Base-by-base conservation (phyloP, 805 yeast species). In the Metschnikowia continentalis region DNA sequence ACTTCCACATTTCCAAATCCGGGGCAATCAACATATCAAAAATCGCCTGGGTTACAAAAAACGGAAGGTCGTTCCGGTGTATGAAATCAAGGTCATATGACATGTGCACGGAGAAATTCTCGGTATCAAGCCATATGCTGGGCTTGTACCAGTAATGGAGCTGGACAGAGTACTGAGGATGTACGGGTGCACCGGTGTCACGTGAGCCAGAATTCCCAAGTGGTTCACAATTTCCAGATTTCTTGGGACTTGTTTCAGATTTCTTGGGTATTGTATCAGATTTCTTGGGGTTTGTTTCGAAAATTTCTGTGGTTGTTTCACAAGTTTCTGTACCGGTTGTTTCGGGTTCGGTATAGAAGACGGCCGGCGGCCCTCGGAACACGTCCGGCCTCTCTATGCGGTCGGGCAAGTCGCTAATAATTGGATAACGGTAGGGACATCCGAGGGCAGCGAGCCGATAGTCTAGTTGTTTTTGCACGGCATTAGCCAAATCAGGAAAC, bases 401-500 rank as follows among this genome's bases (percentile, higher is more conserved):
- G 20, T 37, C 32, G 6, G 61, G 58, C 10, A 58, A 46, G 5
- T 49, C 50, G 35, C 55, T 57, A 6, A 57, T 38, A 32, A 58
- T 42, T 3, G 26, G 22, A 41, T 55, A 58, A 17, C 40, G 45
- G 37, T 48, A 51, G 22, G 56, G 58, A 11, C 56, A 46, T 1
- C 33, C 43, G 23, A 45, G 39, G 15, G 19, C 11, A 10, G 20
- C 20, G 14, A 58, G 53, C 8, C 57, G 44, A 47, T 44, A 46
- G 47, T 72, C 68, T 5, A 72, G 47, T 56, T 74, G 78, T 0
- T 51, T 11, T 48, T 73, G 76, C 3, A 69, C 53, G 4, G 78
- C 90, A 40, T 73, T 73, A 1, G 76, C 78, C 17, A 90, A 61
- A 63, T 90, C 96, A 0, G 92, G 91, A 57, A 84, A 83, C 15